Evolutionary conservation across 331 rosid genomes (phyloP), one percentile per base, ranked within the genome.

Genomic region (Acacia concinna): DNA sequence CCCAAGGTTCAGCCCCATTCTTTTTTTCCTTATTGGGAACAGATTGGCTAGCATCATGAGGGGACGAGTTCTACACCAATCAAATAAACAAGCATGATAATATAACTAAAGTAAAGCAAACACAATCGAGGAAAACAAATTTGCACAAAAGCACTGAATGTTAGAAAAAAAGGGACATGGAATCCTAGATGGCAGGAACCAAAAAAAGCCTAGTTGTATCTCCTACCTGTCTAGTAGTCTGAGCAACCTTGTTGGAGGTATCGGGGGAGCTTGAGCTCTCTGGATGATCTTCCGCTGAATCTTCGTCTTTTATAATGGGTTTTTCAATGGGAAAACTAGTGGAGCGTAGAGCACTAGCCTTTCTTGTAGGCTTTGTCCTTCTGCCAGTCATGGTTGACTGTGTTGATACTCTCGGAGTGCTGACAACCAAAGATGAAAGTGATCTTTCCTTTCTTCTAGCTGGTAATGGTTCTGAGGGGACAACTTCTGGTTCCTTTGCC

Each of bases 361-460:
- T 95, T 88, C 97, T 92, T 34, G 93, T 79, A 49, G 96, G 88
- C 81, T 90, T 90, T 28, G 96, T 87, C 86, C 99, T 85, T 88
- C 92, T 93, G 73, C 99, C 98, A 5, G 97, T 90, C 87, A 86
- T 56, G 38, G 91, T 77, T 12, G 89, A 84, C 76, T 88, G 91
- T 35, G 89, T 47, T 28, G 98, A 85, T 65, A 91, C 98, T 89
- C 90, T 91, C 15, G 99, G 99, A 79, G 97, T 89, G 87, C 81
- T 88, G 77, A 95, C 96, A 81, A 91, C 99, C 88, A 95, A 82
- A 44, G 98, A 95, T 0, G 98, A 95, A 66, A 95, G 98, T 30
- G 96, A 95, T 81, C 97, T 91, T 81, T 95, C 99, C 87, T 95
- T 95, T 88, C 97, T 89, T 86, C 87, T 91, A 27, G 88, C 90